A percentile compares a stretch with the other conserved stretches of the same genome.
phyloP scores from a whole-genome alignment of 805 yeast species.

The Candida alai region DNA sequence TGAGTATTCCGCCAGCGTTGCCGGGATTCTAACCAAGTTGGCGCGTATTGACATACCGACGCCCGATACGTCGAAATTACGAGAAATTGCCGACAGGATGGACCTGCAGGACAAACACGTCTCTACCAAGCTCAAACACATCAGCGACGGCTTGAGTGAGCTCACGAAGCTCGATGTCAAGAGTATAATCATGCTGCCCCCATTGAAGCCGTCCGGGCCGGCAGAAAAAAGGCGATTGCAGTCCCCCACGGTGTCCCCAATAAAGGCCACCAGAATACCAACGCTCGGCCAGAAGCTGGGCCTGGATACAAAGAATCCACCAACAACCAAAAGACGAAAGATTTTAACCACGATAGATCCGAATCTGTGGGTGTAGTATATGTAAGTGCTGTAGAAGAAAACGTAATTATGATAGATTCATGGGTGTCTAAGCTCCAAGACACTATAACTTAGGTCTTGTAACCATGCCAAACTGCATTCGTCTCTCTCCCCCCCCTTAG shows the following conservation, averaged over 20 bases:
- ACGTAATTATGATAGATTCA: too few species aligned
- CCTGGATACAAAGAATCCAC: neutral
- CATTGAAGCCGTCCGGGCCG: neutral
- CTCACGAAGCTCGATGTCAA: constrained; percentile 6
- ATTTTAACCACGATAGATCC: too few species aligned
- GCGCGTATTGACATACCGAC: neutral
- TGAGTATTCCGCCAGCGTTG: neutral
- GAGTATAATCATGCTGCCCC: constrained; percentile 7
- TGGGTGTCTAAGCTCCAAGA: too few species aligned
- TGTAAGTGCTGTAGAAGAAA: too few species aligned
- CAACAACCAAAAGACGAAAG: constrained; percentile 6
- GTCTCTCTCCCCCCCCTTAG: too few species aligned
- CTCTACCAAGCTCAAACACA: too few species aligned
- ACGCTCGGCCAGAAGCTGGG: constrained; percentile 3
- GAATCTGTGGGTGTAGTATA: too few species aligned
- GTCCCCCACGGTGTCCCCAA: neutral
- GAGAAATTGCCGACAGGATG: neutral
- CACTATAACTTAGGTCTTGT: too few species aligned
- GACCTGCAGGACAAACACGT: too few species aligned
- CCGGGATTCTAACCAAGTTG: neutral
- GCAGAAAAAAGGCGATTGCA: constrained; percentile 1
- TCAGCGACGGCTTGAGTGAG: constrained; percentile 2
- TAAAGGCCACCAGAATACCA: constrained; percentile 7
- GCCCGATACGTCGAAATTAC: constrained; percentile 5
- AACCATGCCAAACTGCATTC: too few species aligned